Conservation (phyloP, 129 eudicot genomes). For the Chrysanthemum seticuspe region DNA sequence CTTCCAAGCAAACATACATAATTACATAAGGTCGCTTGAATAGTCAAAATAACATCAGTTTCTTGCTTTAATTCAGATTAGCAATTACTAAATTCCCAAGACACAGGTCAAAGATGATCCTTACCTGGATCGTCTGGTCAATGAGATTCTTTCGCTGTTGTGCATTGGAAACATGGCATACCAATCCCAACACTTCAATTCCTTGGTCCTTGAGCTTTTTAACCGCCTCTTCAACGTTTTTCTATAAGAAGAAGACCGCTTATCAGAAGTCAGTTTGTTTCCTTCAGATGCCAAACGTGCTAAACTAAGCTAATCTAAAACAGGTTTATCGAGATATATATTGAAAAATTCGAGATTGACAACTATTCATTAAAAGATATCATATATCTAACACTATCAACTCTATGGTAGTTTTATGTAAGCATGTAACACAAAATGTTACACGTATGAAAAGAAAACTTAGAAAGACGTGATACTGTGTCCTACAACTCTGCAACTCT, state of each 20-base stretch:
- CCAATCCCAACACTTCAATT: conserved; percentile 73
- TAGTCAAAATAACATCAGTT: neutral
- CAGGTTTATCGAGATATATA: too few species aligned
- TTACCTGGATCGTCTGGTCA: conserved; percentile 67
- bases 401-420: too few species aligned
- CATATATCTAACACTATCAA: too few species aligned
- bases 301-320: too few species aligned
- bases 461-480: too few species aligned
- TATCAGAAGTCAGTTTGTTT: neutral
- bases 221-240: conserved; percentile 84
- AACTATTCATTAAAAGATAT: too few species aligned
- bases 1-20: neutral
- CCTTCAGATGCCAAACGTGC: too few species aligned
- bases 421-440: too few species aligned
- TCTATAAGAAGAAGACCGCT: conserved; percentile 32
- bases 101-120: neutral
- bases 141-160: conserved; percentile 82
- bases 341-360: too few species aligned
- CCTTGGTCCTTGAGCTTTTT: conserved; percentile 63
- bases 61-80: neutral
- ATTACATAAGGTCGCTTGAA: neutral
- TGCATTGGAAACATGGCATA: conserved; percentile 91
- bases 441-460: too few species aligned
- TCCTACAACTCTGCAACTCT: too few species aligned
- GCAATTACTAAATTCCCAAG: neutral